These are phyloP conservation scores for Zangia roseola DNA, from an alignment of 768 basidiomycete genomes.

Conservation along the genomic window DNA sequence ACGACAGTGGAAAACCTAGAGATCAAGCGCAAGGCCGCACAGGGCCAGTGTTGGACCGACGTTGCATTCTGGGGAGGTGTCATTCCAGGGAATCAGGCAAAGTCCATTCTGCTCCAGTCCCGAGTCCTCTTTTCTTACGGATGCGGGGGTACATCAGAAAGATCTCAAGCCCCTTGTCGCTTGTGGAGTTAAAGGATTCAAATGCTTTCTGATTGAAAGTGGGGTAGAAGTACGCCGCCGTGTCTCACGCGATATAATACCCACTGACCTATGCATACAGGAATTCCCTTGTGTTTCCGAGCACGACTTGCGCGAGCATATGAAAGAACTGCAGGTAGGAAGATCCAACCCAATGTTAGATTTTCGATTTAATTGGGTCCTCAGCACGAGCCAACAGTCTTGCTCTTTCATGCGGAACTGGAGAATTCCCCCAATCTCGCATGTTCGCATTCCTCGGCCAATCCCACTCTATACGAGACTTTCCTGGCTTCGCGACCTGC, in stretches of 20 bases:
- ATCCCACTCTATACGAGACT: constrained; percentile 66
- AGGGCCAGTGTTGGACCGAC: constrained; percentile 72
- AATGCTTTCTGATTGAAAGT: constrained; percentile 94
- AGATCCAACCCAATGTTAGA: not conserved
- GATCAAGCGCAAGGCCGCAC: constrained; percentile 68
- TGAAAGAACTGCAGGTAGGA: constrained; percentile 71
- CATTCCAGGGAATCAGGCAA: constrained; percentile 86
- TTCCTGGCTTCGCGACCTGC: constrained; percentile 87
- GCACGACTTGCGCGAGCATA: constrained; percentile 62
- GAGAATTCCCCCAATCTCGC: constrained; percentile 34
- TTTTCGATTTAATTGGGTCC: constrained; percentile 8
- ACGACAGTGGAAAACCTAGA: constrained; percentile 78
- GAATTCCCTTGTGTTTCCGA: constrained; percentile 90
- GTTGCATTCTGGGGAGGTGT: constrained; percentile 85
- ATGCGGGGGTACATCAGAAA: constrained; percentile 38
- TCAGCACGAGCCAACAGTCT: constrained; percentile 65
- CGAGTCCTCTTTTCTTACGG: not conserved
- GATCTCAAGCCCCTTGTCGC: constrained; percentile 74
- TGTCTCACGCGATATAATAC: constrained; percentile 1
- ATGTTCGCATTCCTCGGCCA: constrained; percentile 22
- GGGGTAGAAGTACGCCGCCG: constrained; percentile 76
- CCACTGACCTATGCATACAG: constrained; percentile 37
- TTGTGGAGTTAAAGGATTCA: constrained; percentile 91
- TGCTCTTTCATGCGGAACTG: constrained; percentile 94
- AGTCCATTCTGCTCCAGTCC: constrained; percentile 5